Percentiles rank a stretch among this genome's conserved stretches.
Conservation (phyloP, 495 filamentous ascomycete genomes). For the Aspergillus hancockii region DNA sequence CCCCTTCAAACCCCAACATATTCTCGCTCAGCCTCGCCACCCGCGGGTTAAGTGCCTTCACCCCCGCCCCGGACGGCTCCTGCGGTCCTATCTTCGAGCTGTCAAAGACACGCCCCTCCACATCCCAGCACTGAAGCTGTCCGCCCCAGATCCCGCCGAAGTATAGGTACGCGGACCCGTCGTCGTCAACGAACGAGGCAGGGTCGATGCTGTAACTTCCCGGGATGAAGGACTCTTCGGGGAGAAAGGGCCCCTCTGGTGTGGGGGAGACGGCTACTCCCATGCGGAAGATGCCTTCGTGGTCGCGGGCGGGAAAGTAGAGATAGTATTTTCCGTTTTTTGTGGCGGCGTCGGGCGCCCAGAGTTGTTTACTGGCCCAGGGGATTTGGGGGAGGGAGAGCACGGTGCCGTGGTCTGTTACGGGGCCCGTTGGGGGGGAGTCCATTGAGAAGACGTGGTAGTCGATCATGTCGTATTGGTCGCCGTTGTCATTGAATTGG, state of each 20-base stretch:
- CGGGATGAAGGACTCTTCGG: slow-evolving; percentile 36
- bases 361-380: slow-evolving; percentile 49
- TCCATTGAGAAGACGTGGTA: slow-evolving; percentile 54
- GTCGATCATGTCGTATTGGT: slow-evolving; percentile 75
- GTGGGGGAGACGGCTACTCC: slow-evolving; percentile 45
- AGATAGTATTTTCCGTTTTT: slow-evolving; percentile 52
- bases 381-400: slow-evolving; percentile 40
- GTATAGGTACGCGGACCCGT: slow-evolving; percentile 51
- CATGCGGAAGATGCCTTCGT: slow-evolving; percentile 61
- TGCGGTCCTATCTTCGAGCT: slow-evolving; percentile 42
- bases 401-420: slow-evolving; percentile 46
- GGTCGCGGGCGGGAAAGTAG: slow-evolving; percentile 50
- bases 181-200: slow-evolving; percentile 50
- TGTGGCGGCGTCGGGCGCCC: slow-evolving; percentile 50
- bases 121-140: slow-evolving; percentile 60
- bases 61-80: slow-evolving; percentile 53
- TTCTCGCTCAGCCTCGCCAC: slow-evolving; percentile 62
- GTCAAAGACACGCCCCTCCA: slow-evolving; percentile 46
- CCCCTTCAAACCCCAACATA: slow-evolving; percentile 58
- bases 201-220: slow-evolving; percentile 53
- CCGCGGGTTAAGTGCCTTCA: slow-evolving; percentile 54
- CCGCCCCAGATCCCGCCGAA: slow-evolving; percentile 69
- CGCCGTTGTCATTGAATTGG: slow-evolving; percentile 74
- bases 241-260: slow-evolving; percentile 48
- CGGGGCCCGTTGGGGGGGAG: slow-evolving; percentile 31